Percentiles rank a stretch among this genome's conserved stretches.
phyloP scores from a whole-genome alignment of 176 grass and related monocot species.

The Carex cristatella region DNA sequence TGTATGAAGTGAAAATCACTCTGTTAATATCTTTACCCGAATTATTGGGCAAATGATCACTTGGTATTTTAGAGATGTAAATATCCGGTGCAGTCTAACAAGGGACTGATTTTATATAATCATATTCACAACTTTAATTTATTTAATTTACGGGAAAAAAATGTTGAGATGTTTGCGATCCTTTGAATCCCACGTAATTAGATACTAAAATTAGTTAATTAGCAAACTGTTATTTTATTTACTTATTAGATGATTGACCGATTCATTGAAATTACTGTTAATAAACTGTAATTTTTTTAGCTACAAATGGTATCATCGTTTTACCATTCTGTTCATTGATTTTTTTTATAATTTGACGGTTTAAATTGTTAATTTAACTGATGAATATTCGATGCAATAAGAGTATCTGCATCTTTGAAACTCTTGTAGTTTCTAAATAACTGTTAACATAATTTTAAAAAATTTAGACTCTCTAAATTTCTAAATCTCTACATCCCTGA shows the following conservation, averaged over 20 bases:
- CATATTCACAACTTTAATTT: background rate
- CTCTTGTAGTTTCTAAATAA: too few relatives aligned
- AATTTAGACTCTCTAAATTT: too few relatives aligned
- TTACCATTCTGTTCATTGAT: background rate
- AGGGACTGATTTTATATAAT: too few relatives aligned
- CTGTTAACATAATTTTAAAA: too few relatives aligned
- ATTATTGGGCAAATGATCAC: too few relatives aligned
- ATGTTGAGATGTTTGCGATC: background rate
- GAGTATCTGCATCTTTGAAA: too few relatives aligned
- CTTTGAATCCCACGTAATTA: background rate
- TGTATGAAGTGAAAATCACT: too few relatives aligned
- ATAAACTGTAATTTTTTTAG: background rate
- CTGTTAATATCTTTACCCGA: too few relatives aligned
- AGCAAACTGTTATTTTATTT: background rate
- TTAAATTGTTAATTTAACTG: background rate
- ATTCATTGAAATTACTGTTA: background rate
- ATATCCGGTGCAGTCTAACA: background rate
- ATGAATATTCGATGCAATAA: background rate
- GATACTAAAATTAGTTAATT: conserved; percentile 14
- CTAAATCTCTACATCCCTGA: too few relatives aligned
- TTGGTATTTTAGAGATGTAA: too few relatives aligned
- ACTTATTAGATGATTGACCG: background rate
- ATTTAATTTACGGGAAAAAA: background rate
- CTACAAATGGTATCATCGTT: background rate
- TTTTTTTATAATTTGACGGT: background rate